phyloP scores from a whole-genome alignment of 73 alveolate genomes.

The Tetrahymena malaccensis region DNA sequence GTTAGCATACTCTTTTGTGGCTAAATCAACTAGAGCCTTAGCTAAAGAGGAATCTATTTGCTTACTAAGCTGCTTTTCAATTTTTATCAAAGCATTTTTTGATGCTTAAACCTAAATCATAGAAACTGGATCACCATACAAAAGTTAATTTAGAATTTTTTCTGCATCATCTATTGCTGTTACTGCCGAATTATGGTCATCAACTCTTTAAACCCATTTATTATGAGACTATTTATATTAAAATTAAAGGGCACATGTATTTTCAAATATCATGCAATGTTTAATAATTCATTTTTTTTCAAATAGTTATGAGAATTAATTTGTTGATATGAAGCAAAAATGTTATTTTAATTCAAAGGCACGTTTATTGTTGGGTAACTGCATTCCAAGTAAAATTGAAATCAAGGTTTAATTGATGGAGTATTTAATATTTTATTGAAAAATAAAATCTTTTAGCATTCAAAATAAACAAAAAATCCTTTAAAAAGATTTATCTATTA shows the following conservation, averaged over 20 bases:
- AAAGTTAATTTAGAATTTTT: neutral
- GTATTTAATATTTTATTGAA: too few species aligned
- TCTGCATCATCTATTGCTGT: neutral
- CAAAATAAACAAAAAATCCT: too few species aligned
- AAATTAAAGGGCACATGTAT: neutral
- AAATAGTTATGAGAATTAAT: neutral
- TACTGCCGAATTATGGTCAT: neutral
- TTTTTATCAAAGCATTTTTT: neutral
- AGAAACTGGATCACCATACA: neutral
- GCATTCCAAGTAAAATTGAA: too few species aligned
- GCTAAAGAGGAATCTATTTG: neutral
- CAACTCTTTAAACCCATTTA: neutral
- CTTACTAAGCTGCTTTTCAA: neutral
- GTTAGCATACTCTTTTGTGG: neutral
- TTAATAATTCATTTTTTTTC: neutral
- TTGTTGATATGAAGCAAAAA: neutral
- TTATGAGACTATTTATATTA: neutral
- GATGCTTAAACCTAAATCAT: neutral
- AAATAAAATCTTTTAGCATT: too few species aligned
- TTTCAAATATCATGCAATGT: too few species aligned
- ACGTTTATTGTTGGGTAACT: too few species aligned
- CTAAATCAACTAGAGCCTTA: neutral
- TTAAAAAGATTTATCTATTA: too few species aligned
- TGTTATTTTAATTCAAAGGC: too few species aligned
- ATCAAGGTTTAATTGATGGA: too few species aligned